Conservation (phyloP, 441 rosid species). For the Populus hybrid region DNA sequence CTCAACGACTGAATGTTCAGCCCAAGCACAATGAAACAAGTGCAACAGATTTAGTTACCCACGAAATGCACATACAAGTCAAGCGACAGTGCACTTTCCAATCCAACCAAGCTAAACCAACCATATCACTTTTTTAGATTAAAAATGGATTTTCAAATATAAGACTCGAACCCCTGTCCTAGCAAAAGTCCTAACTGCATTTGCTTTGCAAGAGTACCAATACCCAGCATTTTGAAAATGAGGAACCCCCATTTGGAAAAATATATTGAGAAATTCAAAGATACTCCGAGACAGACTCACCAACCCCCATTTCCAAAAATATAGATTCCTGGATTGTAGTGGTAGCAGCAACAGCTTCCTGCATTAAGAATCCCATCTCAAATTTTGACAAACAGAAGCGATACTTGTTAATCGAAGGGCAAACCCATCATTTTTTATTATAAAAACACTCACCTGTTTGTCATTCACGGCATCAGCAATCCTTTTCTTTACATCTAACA, state of each 20-base stretch:
- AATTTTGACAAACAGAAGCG: background rate
- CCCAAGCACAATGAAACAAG: background rate
- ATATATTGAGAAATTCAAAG: background rate
- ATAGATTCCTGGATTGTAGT: constrained; percentile 76
- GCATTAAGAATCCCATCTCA: constrained; percentile 9
- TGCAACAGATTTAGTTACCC: background rate
- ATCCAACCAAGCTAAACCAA: too few species aligned
- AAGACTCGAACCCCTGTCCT: background rate
- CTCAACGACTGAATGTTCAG: background rate
- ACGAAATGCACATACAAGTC: background rate
- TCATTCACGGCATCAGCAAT: constrained; percentile 77
- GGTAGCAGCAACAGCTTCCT: constrained; percentile 91
- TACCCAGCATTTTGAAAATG: background rate
- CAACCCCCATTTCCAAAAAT: constrained; percentile 81
- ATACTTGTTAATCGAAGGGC: background rate
- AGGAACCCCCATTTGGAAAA: background rate
- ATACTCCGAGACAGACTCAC: constrained; percentile 29
- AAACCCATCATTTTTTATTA: background rate
- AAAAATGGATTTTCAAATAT: background rate
- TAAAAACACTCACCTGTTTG: constrained; percentile 47
- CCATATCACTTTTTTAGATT: too few species aligned
- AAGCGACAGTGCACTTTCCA: background rate
- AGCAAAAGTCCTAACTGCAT: background rate
- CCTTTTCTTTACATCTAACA: constrained; percentile 71
- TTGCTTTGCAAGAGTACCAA: background rate